phyloP scores from a whole-genome alignment of 2,329 filamentous ascomycete species.

The Paraphaeosphaeria minitans region DNA sequence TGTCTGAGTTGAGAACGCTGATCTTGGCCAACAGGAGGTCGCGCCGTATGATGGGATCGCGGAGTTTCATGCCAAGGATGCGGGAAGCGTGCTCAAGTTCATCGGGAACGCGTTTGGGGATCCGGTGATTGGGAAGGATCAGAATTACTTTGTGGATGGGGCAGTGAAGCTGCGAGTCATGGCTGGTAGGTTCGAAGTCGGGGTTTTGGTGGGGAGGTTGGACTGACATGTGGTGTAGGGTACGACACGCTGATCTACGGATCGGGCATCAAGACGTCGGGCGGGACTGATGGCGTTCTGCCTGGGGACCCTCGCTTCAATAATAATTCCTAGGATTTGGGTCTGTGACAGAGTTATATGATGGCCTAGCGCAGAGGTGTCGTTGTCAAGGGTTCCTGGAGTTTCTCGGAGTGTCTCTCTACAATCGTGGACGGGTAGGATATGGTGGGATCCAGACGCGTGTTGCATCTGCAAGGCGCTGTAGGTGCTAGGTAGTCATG shows the following conservation, averaged over 20 bases:
- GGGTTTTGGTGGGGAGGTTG: neutral
- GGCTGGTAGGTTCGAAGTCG: constrained; percentile 7
- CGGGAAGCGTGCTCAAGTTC: constrained; percentile 10
- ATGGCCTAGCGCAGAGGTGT: neutral
- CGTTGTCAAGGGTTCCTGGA: neutral
- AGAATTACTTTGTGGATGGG: constrained; percentile 14
- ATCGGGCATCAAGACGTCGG: constrained; percentile 8
- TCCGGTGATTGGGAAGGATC: constrained; percentile 10
- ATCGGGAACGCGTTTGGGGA: constrained; percentile 9
- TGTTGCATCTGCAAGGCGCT: no score
- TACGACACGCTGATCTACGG: constrained; percentile 23
- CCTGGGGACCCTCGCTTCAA: constrained; percentile 10
- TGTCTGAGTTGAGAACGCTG: no score
- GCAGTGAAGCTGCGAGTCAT: constrained; percentile 12
- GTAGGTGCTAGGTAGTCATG: no score
- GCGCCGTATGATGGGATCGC: constrained; percentile 21
- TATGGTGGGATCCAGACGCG: no score
- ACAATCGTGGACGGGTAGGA: no score
- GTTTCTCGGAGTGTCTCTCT: neutral
- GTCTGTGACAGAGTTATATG: no score
- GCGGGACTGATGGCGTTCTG: constrained; percentile 14
- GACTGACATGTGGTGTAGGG: neutral
- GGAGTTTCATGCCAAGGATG: constrained; percentile 19
- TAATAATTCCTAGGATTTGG: neutral
- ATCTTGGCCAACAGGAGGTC: neutral